A percentile compares a stretch with the other conserved stretches of the same genome.
phyloP scores from a whole-genome alignment of 2,329 filamentous ascomycete species.

The Alternaria sp. region DNA sequence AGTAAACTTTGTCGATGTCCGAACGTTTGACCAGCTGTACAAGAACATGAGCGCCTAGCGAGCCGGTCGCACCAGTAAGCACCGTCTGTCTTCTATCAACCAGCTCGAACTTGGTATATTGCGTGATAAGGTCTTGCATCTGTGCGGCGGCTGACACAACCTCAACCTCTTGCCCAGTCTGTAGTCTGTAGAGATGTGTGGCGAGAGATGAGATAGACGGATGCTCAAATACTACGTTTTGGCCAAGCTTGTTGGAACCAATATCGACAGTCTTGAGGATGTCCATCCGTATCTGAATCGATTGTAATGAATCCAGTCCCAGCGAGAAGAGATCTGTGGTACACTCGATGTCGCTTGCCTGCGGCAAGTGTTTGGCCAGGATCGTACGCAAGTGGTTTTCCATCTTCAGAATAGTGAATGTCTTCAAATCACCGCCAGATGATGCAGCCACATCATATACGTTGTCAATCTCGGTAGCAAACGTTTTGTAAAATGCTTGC shows the following conservation, averaged over 20 bases:
- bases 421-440: not conserved
- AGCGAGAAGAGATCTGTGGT: constrained; percentile 67
- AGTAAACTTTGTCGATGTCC: constrained; percentile 56
- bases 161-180: constrained; percentile 46
- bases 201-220: constrained; percentile 59
- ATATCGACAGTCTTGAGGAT: constrained; percentile 62
- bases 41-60: constrained; percentile 68
- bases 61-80: constrained; percentile 72
- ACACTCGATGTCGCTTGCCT: constrained; percentile 14
- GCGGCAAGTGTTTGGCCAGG: constrained; percentile 23
- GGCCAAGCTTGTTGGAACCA: constrained; percentile 54
- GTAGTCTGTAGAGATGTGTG: constrained; percentile 55
- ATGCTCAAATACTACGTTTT: constrained; percentile 68
- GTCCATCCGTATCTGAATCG: constrained; percentile 62
- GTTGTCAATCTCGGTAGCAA: constrained; percentile 57
- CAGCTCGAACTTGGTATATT: constrained; percentile 52
- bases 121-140: constrained; percentile 57
- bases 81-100: constrained; percentile 38
- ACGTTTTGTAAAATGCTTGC: constrained; percentile 60
- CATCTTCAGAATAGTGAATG: not conserved
- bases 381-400: constrained; percentile 27
- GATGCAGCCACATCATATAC: constrained; percentile 52
- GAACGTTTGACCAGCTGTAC: constrained; percentile 40
- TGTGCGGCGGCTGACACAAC: constrained; percentile 49
- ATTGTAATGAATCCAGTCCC: constrained; percentile 67